Evolutionary conservation across 2,329 filamentous ascomycete genomes (phyloP).

Genomic region (Talaromyces sp.): DNA sequence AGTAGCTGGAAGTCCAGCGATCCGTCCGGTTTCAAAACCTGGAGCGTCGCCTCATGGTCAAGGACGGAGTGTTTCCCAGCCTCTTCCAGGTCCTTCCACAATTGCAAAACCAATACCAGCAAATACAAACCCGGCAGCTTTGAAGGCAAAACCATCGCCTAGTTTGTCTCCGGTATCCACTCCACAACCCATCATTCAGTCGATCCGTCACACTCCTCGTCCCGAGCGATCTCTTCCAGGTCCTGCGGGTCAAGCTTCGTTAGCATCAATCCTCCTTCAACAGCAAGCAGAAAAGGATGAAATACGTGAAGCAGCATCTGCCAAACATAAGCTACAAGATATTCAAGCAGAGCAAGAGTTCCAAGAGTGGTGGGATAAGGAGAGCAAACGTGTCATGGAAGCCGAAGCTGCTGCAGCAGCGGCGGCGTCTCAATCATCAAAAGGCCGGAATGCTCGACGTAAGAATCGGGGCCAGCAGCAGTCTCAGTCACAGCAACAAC

Average conservation of each 20-base stretch:
- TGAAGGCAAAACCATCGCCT: slow-evolving; percentile 18
- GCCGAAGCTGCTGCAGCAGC: slow-evolving; percentile 27
- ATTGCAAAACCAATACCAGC: slow-evolving; percentile 29
- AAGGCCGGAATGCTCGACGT: slow-evolving; percentile 14
- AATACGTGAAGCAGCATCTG: slow-evolving; percentile 72
- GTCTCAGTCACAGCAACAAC: background rate
- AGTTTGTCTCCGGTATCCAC: slow-evolving; percentile 21
- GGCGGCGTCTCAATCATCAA: slow-evolving; percentile 16
- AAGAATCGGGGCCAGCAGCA: slow-evolving; percentile 15
- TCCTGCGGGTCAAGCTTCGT: slow-evolving; percentile 53
- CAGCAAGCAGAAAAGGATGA: slow-evolving; percentile 81
- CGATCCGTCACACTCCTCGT: slow-evolving; percentile 52
- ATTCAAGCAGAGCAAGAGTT: slow-evolving; percentile 98
- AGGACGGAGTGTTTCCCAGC: slow-evolving; percentile 33
- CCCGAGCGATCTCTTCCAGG: slow-evolving; percentile 30
- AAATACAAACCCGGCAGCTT: background rate
- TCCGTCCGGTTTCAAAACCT: slow-evolving; percentile 13
- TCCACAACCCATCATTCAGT: slow-evolving; percentile 37
- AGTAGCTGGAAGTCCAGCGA: slow-evolving; percentile 48
- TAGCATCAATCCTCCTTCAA: slow-evolving; percentile 84
- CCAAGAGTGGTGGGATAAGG: slow-evolving; percentile 61
- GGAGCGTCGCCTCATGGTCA: slow-evolving; percentile 23
- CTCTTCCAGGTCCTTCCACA: slow-evolving; percentile 43
- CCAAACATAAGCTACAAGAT: slow-evolving; percentile 85
- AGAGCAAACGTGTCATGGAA: slow-evolving; percentile 39